Conservation (phyloP, 1,139 yeast genomes). For the Candida buenavistaensis region DNA sequence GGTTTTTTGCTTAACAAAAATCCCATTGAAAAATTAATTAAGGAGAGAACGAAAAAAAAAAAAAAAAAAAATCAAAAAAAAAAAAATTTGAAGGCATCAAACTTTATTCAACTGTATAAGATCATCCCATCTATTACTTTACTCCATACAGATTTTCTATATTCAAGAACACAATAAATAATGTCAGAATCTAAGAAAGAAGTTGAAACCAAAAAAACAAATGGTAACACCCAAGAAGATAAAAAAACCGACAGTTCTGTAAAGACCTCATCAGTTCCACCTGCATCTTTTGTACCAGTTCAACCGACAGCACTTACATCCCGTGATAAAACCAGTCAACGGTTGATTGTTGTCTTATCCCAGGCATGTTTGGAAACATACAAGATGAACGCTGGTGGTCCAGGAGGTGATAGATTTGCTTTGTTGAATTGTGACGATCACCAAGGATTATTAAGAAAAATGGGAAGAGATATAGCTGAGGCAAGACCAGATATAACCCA, state of each 20-base stretch:
- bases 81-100: neutral
- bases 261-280: constrained; percentile 35
- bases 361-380: constrained; percentile 96
- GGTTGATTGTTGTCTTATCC: constrained; percentile 88
- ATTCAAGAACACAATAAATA: no score
- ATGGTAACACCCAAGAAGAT: no score
- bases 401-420: constrained; percentile 91
- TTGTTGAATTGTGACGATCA: constrained; percentile 96
- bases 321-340: constrained; percentile 76
- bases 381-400: constrained; percentile 72
- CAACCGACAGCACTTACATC: constrained; percentile 82
- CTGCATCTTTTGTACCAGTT: constrained; percentile 77
- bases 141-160: no score
- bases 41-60: neutral
- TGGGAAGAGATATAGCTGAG: constrained; percentile 97
- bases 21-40: neutral
- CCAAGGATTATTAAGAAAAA: constrained; percentile 89
- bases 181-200: no score
- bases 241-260: constrained; percentile 1
- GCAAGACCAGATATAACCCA: constrained; percentile 98
- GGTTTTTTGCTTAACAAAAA: neutral
- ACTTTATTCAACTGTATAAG: no score
- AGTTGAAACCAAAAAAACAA: constrained; percentile 1
- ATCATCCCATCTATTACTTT: no score
- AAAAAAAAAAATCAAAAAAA: neutral